Base-by-base conservation (phyloP, 1,284 basidiomycete genomes). In the Hypsizygus ulmarius region DNA sequence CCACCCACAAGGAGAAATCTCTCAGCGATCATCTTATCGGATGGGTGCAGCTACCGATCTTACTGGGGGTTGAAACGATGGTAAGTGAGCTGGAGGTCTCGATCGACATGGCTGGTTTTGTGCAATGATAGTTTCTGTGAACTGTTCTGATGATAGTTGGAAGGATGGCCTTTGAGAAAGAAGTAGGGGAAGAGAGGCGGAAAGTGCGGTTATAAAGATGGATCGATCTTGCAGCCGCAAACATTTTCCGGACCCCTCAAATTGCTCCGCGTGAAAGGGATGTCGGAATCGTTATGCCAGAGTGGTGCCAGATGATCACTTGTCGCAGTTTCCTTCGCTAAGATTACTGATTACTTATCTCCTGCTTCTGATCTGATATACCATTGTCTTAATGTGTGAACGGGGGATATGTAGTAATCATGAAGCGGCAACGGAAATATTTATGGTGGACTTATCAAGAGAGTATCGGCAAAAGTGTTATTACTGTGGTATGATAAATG, bases 61-160 rank as follows among this genome's bases (percentile, higher is more conserved):
- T 56, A 82, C 81, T 59, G n/a, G 68, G 27, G 11, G 81, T 85
- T 18, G 78, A 78, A 43, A 87, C 75, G 52, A 73, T 64, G 10
- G 61, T 67, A 49, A 87, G 62, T 7, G 79, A 74, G 14, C 73
- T 53, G 62, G 84, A 78, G 5, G 81, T 82, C 39, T 69, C 66
- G 21, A 64, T 59, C 14, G 73, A 68, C 74, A 77, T 78, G 30
- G 39, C 45, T 46, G 36, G 52, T 14, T 27, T 46, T 11, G 54
- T 51, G 43, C 44, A 49, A 34, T 54, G 53, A 39, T 52, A 51
- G 25, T 50, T 37, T 41, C 46, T 36, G 29, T 49, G 14, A 49
- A 14, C 38, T 47, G 30, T 6, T 29, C 42, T 46, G 45, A 25
- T 15, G 8, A 39, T 16, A 27, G 41, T 45, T 28, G 39, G 32